Base-by-base conservation (phyloP, 148 eudicot species). In the Talinum fruticosum region DNA sequence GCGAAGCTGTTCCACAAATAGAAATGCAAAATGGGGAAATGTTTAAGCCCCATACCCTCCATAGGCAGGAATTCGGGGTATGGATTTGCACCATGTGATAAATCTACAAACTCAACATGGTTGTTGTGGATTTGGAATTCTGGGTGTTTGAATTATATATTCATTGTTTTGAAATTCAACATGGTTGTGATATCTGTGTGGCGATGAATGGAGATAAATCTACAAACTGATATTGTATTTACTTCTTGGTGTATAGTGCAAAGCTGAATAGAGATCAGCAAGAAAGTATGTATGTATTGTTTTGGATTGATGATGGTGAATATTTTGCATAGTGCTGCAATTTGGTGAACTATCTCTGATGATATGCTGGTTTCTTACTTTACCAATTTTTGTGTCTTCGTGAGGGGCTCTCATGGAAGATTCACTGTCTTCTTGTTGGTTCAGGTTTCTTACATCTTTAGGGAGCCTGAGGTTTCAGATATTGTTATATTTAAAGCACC, bases 401-500 rank as follows among this genome's bases (percentile, higher is more conserved):
- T 3, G 33, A 28, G 33, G 34, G 16, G 18, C 15, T 62, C 66
- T 62, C 33, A 18, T 62, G 33, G 6, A 14, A 72, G 41, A n/a
- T 68, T 54, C 6, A 65, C 38, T 13, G 30, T 49, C 12, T 77
- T 47, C 21, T 64, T 74, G 66, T 75, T 70, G 72, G 59, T 74
- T 68, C 88, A 93, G 97, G 91, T 92, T 77, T 90, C 96, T 36
- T 92, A 92, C 69, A 47, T 90, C 38, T 94, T 94, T 81, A 87
- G 90, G 82, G 72, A 85, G 80, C 98, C 98, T 75, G 96, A 89
- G 70, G 88, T 92, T 36, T 92, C 91, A 2, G 98, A 94, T 44
- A 90, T 94, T 38, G 97, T 92, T 74, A 83, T 94, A 69, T 94
- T 92, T 76, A 92, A 82, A 83, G 91, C 94, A 19, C 98, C 98